A percentile compares a stretch with the other conserved stretches of the same genome.
These are phyloP conservation scores for Agaricus subrufescens DNA, from an alignment of 768 basidiomycete genomes.

Conservation along the genomic window DNA sequence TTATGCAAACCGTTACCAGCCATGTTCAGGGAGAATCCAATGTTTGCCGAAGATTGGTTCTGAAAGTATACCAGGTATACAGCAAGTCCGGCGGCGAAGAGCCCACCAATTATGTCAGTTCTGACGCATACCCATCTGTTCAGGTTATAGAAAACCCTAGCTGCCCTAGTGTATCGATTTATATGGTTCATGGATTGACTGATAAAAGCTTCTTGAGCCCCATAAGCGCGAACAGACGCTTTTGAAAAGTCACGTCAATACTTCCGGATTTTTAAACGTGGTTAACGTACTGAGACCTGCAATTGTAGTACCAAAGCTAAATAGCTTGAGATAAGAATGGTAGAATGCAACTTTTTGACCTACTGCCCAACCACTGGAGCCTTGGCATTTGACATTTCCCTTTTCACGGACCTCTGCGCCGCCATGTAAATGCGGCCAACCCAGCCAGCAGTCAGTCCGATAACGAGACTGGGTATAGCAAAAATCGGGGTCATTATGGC, in stretches of 20 bases:
- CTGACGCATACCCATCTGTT: constrained; percentile 47
- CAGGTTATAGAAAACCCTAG: constrained; percentile 48
- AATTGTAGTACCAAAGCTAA: constrained; percentile 42
- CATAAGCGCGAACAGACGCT: constrained; percentile 65
- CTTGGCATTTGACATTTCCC: constrained; percentile 37
- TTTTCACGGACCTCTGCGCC: constrained; percentile 43
- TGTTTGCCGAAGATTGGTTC: constrained; percentile 30
- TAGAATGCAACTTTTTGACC: too few species aligned
- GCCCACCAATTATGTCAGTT: constrained; percentile 51
- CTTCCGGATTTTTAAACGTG: background rate
- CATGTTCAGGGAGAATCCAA: constrained; percentile 56
- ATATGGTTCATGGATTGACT: constrained; percentile 45
- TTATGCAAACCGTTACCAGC: constrained; percentile 19
- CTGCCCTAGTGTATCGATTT: constrained; percentile 44
- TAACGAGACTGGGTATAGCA: constrained; percentile 37
- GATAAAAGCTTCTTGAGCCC: constrained; percentile 49
- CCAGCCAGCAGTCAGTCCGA: constrained; percentile 38
- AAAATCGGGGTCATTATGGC: constrained; percentile 42
- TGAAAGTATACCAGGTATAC: constrained; percentile 45
- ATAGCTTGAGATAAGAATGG: constrained; percentile 24
- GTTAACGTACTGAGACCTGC: constrained; percentile 43
- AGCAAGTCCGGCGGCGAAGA: constrained; percentile 52
- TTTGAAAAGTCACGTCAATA: background rate
- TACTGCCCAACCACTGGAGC: constrained; percentile 16
- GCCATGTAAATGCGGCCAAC: constrained; percentile 40